Base-by-base conservation (phyloP, 345 rosid species). In the Euclidium syriacum region DNA sequence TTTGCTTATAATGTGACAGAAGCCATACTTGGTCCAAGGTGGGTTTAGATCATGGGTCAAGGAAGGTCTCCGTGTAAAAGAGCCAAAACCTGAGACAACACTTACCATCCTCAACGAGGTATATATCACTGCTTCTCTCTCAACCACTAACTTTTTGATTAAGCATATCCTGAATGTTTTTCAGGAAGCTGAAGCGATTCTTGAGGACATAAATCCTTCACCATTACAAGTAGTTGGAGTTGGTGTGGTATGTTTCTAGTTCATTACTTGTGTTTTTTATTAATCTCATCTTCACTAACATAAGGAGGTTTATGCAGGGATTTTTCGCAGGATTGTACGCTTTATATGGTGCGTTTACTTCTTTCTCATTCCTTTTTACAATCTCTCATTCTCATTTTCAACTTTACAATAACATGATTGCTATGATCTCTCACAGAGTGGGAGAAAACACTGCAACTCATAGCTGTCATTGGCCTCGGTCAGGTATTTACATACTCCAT, bases 151-250 rank as follows among this genome's bases (percentile, higher is more conserved):
- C n/a, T n/a, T n/a, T n/a, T n/a, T n/a, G n/a, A n/a, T n/a, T n/a
- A 48, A 63, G 12, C 23, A 54, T 7, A 62, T 6, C 65, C 14
- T 40, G 27, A 49, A 22, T 57, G 15, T 5, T 27, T 38, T 75
- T 46, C 76, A 92, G 98, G 98, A 92, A 61, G 95, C 90, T 56
- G 95, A 84, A 79, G 98, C 98, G 55, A 89, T 92, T 60, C 76
- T 92, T 40, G 87, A 85, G 75, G 90, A 82, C 17, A 52, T 91
- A 66, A 81, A 81, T 39, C 92, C 95, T 73, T 79, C 95, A 52
- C 92, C 87, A 4, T 27, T 82, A 71, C 94, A 87, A 81, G 33
- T 83, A 62, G 67, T 79, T 65, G 85, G 91, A 52, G 84, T 62
- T 66, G 79, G 86, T 61, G 84, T 75, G 96, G 95, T 92, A 83